Percentiles rank a stretch among this genome's conserved stretches.
Conservation (phyloP, 1,284 basidiomycete genomes). For the Ceratobasidium sp. region DNA sequence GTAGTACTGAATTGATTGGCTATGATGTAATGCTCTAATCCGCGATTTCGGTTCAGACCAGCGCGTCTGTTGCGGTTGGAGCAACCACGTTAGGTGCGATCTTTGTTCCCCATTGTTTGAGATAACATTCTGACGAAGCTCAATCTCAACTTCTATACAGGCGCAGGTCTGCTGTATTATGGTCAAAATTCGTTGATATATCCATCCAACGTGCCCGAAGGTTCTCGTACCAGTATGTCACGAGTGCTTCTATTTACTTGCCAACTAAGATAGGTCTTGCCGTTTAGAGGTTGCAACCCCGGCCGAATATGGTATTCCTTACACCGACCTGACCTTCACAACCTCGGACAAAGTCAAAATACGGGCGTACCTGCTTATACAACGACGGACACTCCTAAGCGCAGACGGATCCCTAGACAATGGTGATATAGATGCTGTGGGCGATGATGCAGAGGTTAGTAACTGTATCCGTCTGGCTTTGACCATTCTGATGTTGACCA, state of each 20-base stretch:
- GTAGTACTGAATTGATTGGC: not conserved
- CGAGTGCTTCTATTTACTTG: not conserved
- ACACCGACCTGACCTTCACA: conserved; percentile 75
- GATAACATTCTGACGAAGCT: not conserved
- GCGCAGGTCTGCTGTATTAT: conserved; percentile 80
- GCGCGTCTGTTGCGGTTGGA: conserved; percentile 30
- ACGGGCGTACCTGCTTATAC: conserved; percentile 69
- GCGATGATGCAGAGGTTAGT: conserved; percentile 58
- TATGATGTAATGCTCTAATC: not conserved
- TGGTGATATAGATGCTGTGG: conserved; percentile 52
- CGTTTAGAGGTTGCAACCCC: conserved; percentile 75
- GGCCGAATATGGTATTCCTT: conserved; percentile 73
- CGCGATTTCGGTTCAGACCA: conserved; percentile 5
- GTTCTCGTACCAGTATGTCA: conserved; percentile 75
- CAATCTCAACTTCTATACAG: conserved; percentile 53
- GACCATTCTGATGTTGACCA: not conserved
- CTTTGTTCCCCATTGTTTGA: not conserved
- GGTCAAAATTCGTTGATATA: conserved; percentile 91
- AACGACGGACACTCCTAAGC: conserved; percentile 50
- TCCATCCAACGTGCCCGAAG: conserved; percentile 85
- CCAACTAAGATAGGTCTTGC: not conserved
- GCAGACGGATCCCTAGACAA: conserved; percentile 1
- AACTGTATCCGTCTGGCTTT: conserved; percentile 41
- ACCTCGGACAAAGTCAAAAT: conserved; percentile 70
- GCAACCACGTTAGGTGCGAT: conserved; percentile 28